These are phyloP conservation scores for Talaromyces liani DNA, from an alignment of 495 filamentous ascomycete genomes.

Conservation along the genomic window DNA sequence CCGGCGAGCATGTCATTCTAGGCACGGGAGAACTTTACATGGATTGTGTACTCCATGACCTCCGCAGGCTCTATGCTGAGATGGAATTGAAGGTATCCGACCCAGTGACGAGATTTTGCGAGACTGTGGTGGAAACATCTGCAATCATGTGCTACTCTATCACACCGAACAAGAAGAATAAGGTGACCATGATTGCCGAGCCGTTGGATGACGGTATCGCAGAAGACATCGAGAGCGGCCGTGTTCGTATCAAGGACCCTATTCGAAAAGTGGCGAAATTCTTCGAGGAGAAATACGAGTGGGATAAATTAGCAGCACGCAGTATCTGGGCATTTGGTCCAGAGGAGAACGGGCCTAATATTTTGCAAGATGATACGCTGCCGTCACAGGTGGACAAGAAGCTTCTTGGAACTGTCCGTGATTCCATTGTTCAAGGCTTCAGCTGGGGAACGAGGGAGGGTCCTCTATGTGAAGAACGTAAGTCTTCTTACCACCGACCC, in stretches of 20 bases:
- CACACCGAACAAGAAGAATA: slow-evolving; percentile 98
- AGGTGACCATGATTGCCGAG: slow-evolving; percentile 97
- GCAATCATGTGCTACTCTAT: slow-evolving; percentile 97
- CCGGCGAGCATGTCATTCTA: slow-evolving; percentile 92
- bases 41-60: slow-evolving; percentile 96
- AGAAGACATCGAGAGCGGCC: slow-evolving; percentile 87
- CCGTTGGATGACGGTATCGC: slow-evolving; percentile 91
- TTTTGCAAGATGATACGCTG: slow-evolving; percentile 92
- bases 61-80: slow-evolving; percentile 88
- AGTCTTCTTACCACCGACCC: slow-evolving; percentile 28
- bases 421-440: slow-evolving; percentile 91
- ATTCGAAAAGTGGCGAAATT: slow-evolving; percentile 90
- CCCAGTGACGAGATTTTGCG: slow-evolving; percentile 93
- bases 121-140: slow-evolving; percentile 95
- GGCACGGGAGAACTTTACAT: slow-evolving; percentile 97
- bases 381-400: slow-evolving; percentile 87
- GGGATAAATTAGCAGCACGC: slow-evolving; percentile 87
- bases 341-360: slow-evolving; percentile 91
- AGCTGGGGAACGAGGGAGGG: slow-evolving; percentile 93
- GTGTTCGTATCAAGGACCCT: slow-evolving; percentile 86
- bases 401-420: slow-evolving; percentile 75
- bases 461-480: slow-evolving; percentile 95
- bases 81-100: slow-evolving; percentile 99
- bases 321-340: slow-evolving; percentile 99
- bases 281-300: slow-evolving; percentile 96